Evolutionary conservation across 1,284 basidiomycete species (phyloP).

Genomic region (Sanghuangporus sanghuang): DNA sequence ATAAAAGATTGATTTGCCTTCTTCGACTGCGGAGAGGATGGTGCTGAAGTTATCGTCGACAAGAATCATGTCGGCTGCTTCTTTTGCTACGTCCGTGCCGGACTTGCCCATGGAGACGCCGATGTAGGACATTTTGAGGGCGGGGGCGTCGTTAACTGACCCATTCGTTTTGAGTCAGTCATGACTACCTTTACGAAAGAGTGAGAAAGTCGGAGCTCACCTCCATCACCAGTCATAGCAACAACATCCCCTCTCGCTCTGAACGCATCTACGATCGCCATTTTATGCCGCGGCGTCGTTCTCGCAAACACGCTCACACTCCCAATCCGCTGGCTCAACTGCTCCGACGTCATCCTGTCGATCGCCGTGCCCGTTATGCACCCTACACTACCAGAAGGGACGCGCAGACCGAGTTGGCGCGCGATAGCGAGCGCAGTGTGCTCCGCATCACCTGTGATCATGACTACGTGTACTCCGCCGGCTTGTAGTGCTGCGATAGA

Average conservation of each 20-base stretch:
- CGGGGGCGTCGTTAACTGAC: slow-evolving; percentile 98
- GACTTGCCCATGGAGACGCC: slow-evolving; percentile 96
- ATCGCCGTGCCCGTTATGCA: slow-evolving; percentile 84
- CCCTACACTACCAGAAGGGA: slow-evolving; percentile 32
- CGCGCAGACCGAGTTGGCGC: slow-evolving; percentile 77
- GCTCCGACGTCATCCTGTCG: slow-evolving; percentile 75
- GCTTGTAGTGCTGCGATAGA: slow-evolving; percentile 76
- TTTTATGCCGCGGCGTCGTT: slow-evolving; percentile 95
- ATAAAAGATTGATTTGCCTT: slow-evolving; percentile 98
- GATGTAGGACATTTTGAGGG: slow-evolving; percentile 96
- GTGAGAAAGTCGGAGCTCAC: no score
- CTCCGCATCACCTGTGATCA: slow-evolving; percentile 97
- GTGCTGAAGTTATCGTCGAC: slow-evolving; percentile 98
- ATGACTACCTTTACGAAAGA: no score
- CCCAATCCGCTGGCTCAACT: slow-evolving; percentile 82
- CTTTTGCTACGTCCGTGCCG: slow-evolving; percentile 97
- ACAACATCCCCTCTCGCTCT: slow-evolving; percentile 87
- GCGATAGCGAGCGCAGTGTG: slow-evolving; percentile 90
- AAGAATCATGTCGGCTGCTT: slow-evolving; percentile 95
- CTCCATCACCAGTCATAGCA: slow-evolving; percentile 97
- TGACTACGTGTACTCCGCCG: slow-evolving; percentile 91
- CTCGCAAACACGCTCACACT: slow-evolving; percentile 87
- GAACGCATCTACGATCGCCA: slow-evolving; percentile 93
- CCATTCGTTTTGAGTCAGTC: no score
- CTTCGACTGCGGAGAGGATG: slow-evolving; percentile 91